These are phyloP conservation scores for Fusarium phyllophilum DNA, from an alignment of 2,329 filamentous ascomycete species.

Conservation along the genomic window DNA sequence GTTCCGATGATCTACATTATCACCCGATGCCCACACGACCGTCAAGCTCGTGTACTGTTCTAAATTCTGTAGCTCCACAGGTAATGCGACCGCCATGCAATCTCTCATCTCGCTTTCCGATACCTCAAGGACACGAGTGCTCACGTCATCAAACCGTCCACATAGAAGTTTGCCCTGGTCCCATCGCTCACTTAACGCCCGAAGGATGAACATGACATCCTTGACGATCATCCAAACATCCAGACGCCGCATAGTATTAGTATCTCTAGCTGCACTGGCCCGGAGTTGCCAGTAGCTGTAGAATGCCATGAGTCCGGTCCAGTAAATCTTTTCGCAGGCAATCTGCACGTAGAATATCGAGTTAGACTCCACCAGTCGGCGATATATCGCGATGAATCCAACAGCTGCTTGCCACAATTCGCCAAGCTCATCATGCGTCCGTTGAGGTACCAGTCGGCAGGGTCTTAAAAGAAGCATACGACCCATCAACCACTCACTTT, in stretches of 20 bases:
- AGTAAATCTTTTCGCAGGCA: slow-evolving; percentile 10
- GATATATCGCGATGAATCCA: neutral
- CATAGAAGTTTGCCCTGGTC: neutral
- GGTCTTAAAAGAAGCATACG: neutral
- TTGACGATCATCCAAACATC: slow-evolving; percentile 8
- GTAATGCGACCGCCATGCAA: rapidly evolving
- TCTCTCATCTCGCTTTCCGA: rapidly evolving
- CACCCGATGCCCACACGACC: neutral
- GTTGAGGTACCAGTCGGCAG: neutral
- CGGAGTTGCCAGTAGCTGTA: neutral
- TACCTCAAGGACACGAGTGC: neutral
- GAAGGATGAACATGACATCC: slow-evolving; percentile 1
- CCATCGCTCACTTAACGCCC: slow-evolving; percentile 3
- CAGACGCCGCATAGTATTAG: rapidly evolving
- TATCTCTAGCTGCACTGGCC: rapidly evolving
- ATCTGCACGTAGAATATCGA: slow-evolving; percentile 18
- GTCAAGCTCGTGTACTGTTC: slow-evolving; percentile 12
- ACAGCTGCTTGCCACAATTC: slow-evolving; percentile 4
- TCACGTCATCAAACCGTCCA: neutral
- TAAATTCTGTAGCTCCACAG: neutral
- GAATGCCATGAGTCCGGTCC: neutral
- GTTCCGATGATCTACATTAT: neutral
- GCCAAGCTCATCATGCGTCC: neutral
- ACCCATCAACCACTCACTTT: slow-evolving; percentile 20
- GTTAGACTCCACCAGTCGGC: neutral